A percentile compares a stretch with the other conserved stretches of the same genome.
Conservation (phyloP, 2,329 filamentous ascomycete genomes). For the Ophiostoma himal-ulmi region DNA sequence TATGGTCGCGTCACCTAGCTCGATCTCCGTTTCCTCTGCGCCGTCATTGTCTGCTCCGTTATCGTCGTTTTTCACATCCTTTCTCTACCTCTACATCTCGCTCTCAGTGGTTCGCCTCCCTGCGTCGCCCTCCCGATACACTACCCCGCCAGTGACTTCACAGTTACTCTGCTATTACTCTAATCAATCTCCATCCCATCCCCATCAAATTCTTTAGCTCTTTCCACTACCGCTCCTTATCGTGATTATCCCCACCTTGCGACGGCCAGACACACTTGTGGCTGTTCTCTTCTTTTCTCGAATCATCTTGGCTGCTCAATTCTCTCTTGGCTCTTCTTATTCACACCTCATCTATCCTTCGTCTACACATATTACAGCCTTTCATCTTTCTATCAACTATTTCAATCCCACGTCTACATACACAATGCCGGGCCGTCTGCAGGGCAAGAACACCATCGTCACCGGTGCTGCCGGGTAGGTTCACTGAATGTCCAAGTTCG, state of each 20-base stretch:
- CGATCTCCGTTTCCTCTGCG: not conserved
- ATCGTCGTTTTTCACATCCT: not conserved
- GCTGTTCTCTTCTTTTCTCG: not conserved
- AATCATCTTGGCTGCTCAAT: not conserved
- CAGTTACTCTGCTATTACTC: not conserved
- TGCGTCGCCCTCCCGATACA: not conserved
- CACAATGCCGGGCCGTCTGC: conserved; percentile 42
- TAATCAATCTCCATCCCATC: not conserved
- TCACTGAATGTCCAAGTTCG: not conserved
- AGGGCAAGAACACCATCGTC: conserved; percentile 62
- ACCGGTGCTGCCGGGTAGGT: conserved; percentile 81
- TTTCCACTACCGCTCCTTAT: not conserved
- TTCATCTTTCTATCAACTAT: not conserved
- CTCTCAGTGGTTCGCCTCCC: not conserved
- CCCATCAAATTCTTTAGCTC: not conserved
- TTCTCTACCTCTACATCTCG: not conserved
- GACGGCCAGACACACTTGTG: not conserved
- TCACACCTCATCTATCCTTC: not conserved
- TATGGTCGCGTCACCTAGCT: not conserved
- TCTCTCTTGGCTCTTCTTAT: not conserved
- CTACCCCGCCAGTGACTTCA: not conserved
- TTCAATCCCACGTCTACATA: not conserved
- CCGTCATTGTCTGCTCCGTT: not conserved
- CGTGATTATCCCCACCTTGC: conserved; percentile 1
- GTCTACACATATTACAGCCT: not conserved